These are phyloP conservation scores for Flagelloscypha sp. DNA, from an alignment of 768 basidiomycete species.

Conservation along the genomic window DNA sequence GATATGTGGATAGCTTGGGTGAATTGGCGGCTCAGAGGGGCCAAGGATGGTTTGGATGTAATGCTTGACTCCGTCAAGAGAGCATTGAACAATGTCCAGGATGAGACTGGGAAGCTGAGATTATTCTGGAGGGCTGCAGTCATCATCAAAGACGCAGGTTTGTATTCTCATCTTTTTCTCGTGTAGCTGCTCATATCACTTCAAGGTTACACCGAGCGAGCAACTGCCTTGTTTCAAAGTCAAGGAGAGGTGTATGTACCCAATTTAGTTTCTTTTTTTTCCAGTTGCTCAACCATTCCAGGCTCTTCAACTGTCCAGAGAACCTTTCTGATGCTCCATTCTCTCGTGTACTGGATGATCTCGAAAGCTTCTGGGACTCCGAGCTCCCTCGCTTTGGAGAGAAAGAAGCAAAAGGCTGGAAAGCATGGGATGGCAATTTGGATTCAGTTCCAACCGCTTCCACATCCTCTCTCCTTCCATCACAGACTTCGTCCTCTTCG, in stretches of 20 bases:
- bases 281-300: constrained; percentile 19
- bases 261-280: constrained; percentile 4
- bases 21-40: constrained; percentile 58
- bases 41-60: constrained; percentile 39
- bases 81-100: constrained; percentile 33
- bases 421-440: constrained; percentile 45
- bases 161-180: constrained; percentile 10
- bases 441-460: constrained; percentile 14
- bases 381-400: constrained; percentile 75
- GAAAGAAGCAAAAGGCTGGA: constrained; percentile 58
- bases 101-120: constrained; percentile 47
- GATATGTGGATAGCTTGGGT: constrained; percentile 76
- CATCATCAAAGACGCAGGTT: constrained; percentile 61
- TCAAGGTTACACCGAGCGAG: constrained; percentile 65
- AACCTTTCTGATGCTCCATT: constrained; percentile 35
- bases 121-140: constrained; percentile 66
- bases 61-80: constrained; percentile 45
- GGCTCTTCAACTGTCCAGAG: constrained; percentile 51
- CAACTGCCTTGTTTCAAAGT: constrained; percentile 73
- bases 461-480: constrained; percentile 6
- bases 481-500: constrained; percentile 18
- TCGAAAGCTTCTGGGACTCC: constrained; percentile 83
- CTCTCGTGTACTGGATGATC: constrained; percentile 39
- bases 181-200: background rate
- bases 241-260: constrained; percentile 69